Conservation (phyloP, 495 filamentous ascomycete genomes). For the Hypoxylon perforatum region DNA sequence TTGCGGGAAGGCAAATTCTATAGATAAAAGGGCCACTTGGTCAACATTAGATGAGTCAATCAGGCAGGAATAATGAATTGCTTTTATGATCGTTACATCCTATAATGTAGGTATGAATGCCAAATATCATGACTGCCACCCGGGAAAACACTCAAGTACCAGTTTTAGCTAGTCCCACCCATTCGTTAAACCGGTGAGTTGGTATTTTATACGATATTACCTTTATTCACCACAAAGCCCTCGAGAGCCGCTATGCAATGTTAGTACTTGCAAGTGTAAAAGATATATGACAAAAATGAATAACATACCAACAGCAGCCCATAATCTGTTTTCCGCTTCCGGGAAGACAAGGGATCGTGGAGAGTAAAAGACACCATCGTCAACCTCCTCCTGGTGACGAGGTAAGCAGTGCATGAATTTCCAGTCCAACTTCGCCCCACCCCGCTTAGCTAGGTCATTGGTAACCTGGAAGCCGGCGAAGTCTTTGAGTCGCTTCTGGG, state of each 20-base stretch:
- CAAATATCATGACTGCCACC: background rate
- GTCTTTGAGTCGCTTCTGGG: slow-evolving; percentile 75
- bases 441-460: slow-evolving; percentile 78
- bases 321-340: slow-evolving; percentile 94
- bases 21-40: slow-evolving; percentile 24
- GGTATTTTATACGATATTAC: slow-evolving; percentile 61
- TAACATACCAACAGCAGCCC: slow-evolving; percentile 78
- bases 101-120: background rate
- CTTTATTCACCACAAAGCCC: slow-evolving; percentile 91
- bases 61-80: slow-evolving; percentile 8
- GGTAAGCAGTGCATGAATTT: slow-evolving; percentile 99
- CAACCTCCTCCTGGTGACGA: slow-evolving; percentile 92
- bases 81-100: background rate
- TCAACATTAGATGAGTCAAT: slow-evolving; percentile 31
- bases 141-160: background rate
- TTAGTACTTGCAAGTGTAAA: slow-evolving; percentile 30
- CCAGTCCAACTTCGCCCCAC: slow-evolving; percentile 89
- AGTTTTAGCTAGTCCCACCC: no score
- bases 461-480: slow-evolving; percentile 95
- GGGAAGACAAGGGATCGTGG: slow-evolving; percentile 84
- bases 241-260: slow-evolving; percentile 73
- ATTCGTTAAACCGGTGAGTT: background rate
- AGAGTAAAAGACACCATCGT: slow-evolving; percentile 93
- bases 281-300: background rate
- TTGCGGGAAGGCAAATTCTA: slow-evolving; percentile 23